Evolutionary conservation across 2,329 filamentous ascomycete genomes (phyloP), one percentile per base, ranked within the genome.

Genomic region (Lojkania enalia): DNA sequence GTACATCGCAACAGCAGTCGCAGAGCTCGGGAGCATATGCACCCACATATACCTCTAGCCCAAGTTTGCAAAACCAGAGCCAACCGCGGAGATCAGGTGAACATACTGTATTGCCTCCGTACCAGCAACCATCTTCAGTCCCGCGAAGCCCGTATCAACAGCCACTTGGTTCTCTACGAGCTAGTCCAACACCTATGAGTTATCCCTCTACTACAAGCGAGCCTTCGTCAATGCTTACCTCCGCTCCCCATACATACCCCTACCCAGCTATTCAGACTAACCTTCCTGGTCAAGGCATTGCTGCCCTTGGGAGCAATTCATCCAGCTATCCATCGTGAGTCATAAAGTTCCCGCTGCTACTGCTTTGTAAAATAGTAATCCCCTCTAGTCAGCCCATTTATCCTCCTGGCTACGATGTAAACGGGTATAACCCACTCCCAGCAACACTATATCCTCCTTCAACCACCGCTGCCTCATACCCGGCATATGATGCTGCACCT

Each of bases 361-460:
- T n/a, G 7, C 37, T 25, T 7, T n/a, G n/a, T 31, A 13, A 29
- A 15, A 54, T 61, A 21, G 61, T 38, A 33, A 7, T 12, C 9
- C n/a, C n/a, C n/a, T 12, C 20, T 50, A 70, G 66, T 20, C 54
- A 58, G 37, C 57, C 61, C 30, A 39, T 63, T 21, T 70, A 70
- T 43, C 66, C 63, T 18, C 56, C 67, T 21, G 64, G 56, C 37
- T 71, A 71, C 37, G 58, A 55, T 18, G 60, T 68, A 21, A 59
- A 43, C 46, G 64, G 63, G 13, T 67, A 66, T 52, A 63, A 60
- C 25, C 58, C 64, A 21, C 51, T 69, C 3, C 67, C 66, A 13
- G 59, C 65, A 3, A 63, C 51, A n/a, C 52, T 70, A 56, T 70
- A 71, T 37, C 65, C 67, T n/a, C 48, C 66, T 39, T 57, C 63